Percentiles rank a stretch among this genome's conserved stretches.
Evolutionary conservation across 2,329 filamentous ascomycete genomes (phyloP).

Genomic region (Aspergillus aculeatinus): DNA sequence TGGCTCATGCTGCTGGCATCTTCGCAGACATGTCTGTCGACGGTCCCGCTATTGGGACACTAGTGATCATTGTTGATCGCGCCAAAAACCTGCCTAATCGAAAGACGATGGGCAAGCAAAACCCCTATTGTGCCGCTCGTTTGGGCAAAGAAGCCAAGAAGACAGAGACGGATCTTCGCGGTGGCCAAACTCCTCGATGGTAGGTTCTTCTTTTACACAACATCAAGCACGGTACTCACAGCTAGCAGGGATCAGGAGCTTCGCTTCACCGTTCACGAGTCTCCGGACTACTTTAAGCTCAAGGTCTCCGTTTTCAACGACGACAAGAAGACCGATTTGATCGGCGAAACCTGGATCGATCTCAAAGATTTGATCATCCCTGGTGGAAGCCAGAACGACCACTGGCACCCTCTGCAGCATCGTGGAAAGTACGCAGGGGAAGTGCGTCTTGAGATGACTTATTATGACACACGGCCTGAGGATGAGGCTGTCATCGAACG

Average conservation of each 20-base stretch:
- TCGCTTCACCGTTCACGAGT: conserved; percentile 93
- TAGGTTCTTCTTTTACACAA: conserved; percentile 44
- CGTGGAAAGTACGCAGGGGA: conserved; percentile 95
- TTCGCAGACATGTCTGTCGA: conserved; percentile 92
- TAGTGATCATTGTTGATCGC: conserved; percentile 88
- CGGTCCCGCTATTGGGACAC: conserved; percentile 86
- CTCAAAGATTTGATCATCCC: conserved; percentile 75
- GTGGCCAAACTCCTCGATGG: conserved; percentile 95
- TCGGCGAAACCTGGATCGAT: conserved; percentile 90
- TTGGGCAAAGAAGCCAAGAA: conserved; percentile 97
- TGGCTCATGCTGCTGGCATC: conserved; percentile 63
- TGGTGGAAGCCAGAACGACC: conserved; percentile 89
- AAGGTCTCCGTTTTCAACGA: conserved; percentile 98
- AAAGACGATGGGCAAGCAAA: conserved; percentile 97
- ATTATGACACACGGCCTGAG: conserved; percentile 86
- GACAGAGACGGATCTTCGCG: conserved; percentile 88
- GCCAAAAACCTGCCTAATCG: conserved; percentile 96
- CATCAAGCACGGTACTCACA: conserved; percentile 10
- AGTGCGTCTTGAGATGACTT: conserved; percentile 91
- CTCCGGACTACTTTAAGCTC: conserved; percentile 90
- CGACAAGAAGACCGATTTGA: conserved; percentile 95
- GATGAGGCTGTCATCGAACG: conserved; percentile 65
- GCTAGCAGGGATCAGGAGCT: conserved; percentile 86
- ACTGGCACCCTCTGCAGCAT: conserved; percentile 85
- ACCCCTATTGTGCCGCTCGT: conserved; percentile 91